Evolutionary conservation across 768 basidiomycete species (phyloP), one percentile per base, ranked within the genome.

Genomic region (Collybia nuda): DNA sequence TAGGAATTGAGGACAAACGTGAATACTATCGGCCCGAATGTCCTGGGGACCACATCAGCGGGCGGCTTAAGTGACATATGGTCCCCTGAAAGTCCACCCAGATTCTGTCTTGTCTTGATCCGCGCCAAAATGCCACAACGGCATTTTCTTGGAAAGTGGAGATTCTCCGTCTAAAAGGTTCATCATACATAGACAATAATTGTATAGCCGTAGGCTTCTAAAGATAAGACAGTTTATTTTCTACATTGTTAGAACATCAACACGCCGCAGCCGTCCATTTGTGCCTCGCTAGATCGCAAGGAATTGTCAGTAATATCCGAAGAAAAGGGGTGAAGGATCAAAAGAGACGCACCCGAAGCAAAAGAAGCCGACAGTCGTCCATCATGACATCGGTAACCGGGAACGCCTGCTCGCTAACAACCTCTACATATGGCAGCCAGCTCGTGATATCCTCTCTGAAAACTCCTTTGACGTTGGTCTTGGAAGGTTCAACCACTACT

Each of bases 311-410:
- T 17, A 37, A n/a, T 14, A 44, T 22, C 28, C 32, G 32, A 32
- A 32, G 12, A 32, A 32, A 32, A 41, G 45, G n/a, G 50, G 11
- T 49, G 17, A 9, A 36, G 35, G 26, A 19, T 23, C 37, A 52
- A 55, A 51, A 24, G 43, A 56, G 50, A 62, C 67, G 5, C 41
- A 80, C 79, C 71, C 76, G 75, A 38, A 80, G 62, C 44, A 81
- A 57, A 50, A 81, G 61, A 44, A 82, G 54, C 51, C 78, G 61
- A 54, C 69, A 72, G 55, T 79, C 78, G 59, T 81, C 81, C 72
- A 81, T 77, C 79, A 80, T 81, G 44, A 78, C 79, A 61, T 80
- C 78, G 44, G 77, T 79, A 38, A 79, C 74, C 54, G 76, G 71
- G 52, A 74, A 78, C 17, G 60, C 65, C 46, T 79, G 73, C 56